phyloP scores from a whole-genome alignment of 139 green algal genomes.

The Chlamydomonas sp. region DNA sequence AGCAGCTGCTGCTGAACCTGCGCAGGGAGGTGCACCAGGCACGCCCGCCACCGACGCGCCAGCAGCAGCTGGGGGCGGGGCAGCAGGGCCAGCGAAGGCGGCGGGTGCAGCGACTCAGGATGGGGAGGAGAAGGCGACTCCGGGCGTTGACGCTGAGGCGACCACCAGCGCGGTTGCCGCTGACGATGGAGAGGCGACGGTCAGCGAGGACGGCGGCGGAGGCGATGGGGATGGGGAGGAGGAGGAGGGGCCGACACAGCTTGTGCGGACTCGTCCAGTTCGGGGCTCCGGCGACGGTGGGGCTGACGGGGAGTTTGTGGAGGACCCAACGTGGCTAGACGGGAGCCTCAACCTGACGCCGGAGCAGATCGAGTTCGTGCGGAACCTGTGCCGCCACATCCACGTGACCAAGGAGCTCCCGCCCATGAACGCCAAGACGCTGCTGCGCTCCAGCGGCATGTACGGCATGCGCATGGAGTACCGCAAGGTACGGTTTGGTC shows the following conservation, averaged over 20 bases:
- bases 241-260: background rate
- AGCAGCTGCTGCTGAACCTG: background rate
- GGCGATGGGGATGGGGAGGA: background rate
- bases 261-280: too few relatives aligned
- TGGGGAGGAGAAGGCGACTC: too few relatives aligned
- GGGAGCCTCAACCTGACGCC: background rate
- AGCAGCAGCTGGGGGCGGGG: too few relatives aligned
- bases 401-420: background rate
- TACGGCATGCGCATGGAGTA: slow-evolving; percentile 7
- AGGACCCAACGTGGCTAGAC: slow-evolving; percentile 6
- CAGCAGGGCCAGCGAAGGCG: too few relatives aligned
- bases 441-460: background rate
- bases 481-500: slow-evolving; percentile 2
- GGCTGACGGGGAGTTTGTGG: background rate
- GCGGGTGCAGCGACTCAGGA: too few relatives aligned
- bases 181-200: too few relatives aligned
- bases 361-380: slow-evolving; percentile 10
- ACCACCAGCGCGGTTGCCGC: too few relatives aligned
- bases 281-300: too few relatives aligned
- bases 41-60: too few relatives aligned
- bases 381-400: background rate
- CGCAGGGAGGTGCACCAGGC: too few relatives aligned
- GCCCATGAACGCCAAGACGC: slow-evolving; percentile 13
- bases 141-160: too few relatives aligned
- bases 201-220: too few relatives aligned